A percentile compares a stretch with the other conserved stretches of the same genome.
Conservation (phyloP, 2,329 filamentous ascomycete species). For the Ophiognomonia clavigignenti-juglandacearum region DNA sequence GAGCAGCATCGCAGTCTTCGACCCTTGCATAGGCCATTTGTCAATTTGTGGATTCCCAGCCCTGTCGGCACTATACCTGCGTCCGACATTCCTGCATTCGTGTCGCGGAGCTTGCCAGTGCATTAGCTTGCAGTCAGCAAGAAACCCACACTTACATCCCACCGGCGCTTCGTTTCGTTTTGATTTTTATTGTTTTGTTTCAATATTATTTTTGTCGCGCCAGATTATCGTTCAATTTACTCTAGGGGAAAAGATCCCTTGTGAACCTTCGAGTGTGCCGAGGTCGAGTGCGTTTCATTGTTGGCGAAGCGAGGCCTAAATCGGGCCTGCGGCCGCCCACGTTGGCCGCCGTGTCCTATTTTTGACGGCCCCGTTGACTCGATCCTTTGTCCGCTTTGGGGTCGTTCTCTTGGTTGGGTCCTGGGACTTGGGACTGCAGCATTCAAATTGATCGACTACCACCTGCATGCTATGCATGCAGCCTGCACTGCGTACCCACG, state of each 20-base stretch:
- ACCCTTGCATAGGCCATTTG: no score
- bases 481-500: no score
- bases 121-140: constrained; percentile 7
- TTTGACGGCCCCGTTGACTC: constrained; percentile 4
- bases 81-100: constrained; percentile 10
- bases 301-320: constrained; percentile 7
- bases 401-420: no score
- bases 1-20: neutral
- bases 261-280: constrained; percentile 1
- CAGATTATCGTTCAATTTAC: no score
- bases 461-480: no score
- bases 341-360: constrained; percentile 5
- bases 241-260: constrained; percentile 3
- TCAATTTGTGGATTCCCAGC: neutral
- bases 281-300: constrained; percentile 9
- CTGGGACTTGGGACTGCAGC: no score
- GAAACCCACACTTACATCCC: neutral
- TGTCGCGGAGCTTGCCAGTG: constrained; percentile 11
- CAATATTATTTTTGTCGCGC: no score
- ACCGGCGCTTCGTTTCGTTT: neutral
- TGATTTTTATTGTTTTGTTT: neutral
- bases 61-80: neutral
- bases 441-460: no score
- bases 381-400: constrained; percentile 1
- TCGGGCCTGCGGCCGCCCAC: constrained; percentile 1